Evolutionary conservation across 2,329 filamentous ascomycete species (phyloP), one percentile per base, ranked within the genome.

Genomic region (Arthrobotrys sphaeroides): DNA sequence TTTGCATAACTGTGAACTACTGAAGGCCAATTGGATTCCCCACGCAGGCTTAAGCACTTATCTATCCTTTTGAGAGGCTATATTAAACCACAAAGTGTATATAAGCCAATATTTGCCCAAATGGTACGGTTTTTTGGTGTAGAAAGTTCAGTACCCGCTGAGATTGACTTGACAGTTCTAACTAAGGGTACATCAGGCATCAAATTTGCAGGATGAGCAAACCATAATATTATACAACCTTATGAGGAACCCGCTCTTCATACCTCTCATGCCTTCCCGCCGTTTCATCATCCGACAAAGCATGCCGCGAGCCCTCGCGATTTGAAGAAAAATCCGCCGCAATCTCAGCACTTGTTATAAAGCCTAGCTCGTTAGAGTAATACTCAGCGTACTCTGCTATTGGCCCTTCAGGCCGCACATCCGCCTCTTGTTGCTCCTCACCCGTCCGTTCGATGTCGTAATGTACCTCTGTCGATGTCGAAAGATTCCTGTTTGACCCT

Each of bases 351-450:
- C 24, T 20, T 3, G 43, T 59, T 22, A 49, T 22, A 24, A 60
- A 49, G 13, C 55, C 36, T 13, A 70, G n/a, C 22, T 33, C 55
- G 16, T 70, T 57, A 1, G 18, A 45, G 31, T 55, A 42, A 55
- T 62, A 70, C 22, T 70, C 66, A 10, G 33, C 55, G 5, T 43
- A 70, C 36, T 70, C 55, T 28, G 57, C 24, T 12, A 62, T 55
- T 9, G 22, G 22, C 10, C 57, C 43, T 28, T 5, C 45, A 43
- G 16, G 16, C 16, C 2, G 9, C 16, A 16, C n/a, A 43, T 43
- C 22, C 16, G 40, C 6, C 16, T 43, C 40, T 43, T 20, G 40
- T 20, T 20, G n/a, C 16, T 20, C n/a, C 16, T 49, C 45, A 28
- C 12, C 16, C 22, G 10, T 16, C 13, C 33, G 47, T 33, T 20